Evolutionary conservation across 176 grass and related monocot species (phyloP), one percentile per base, ranked within the genome.

Genomic region (Leersia perrieri): DNA sequence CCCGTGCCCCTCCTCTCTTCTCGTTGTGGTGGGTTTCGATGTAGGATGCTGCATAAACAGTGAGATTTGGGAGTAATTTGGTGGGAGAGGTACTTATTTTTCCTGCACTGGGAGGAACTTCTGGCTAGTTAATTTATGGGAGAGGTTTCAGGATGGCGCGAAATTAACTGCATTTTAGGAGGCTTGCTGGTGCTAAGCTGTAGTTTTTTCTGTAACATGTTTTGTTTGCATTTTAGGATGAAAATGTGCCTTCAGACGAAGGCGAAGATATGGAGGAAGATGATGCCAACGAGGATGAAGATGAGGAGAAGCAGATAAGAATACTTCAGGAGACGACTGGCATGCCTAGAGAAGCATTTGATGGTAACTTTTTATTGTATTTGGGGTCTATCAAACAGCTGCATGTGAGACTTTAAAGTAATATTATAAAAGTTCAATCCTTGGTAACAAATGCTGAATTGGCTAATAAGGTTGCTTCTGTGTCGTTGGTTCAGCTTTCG

Each of bases 271-370:
- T 89, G 68, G 92, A 85, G 1, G 80, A 87, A 25, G 90, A 86
- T 64, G 88, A 76, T 9, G 73, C 75, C 18, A 83, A 61, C 11
- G 89, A 81, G 5, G 85, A 75, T 9, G 85, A 82, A 1, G 73
- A 88, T n/a, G 77, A 82, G 31, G 90, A 95, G 40, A 99, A 68
- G 77, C 92, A 99, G 82, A 67, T 90, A 15, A 84, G 92, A 73
- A 95, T 95, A 91, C 90, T 95, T 16, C 74, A 93, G 67, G 92
- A 85, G 63, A 93, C 90, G 61, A 99, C 96, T 12, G 96, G 92
- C 80, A 90, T 99, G 86, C 96, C 92, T 13, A 83, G 80, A 80
- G 82, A 89, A 80, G 96, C 88, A 3, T 99, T 99, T 73, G 75
- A 91, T 85, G 92, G 96, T 95, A 84, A 84, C 29, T 14, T 33